Percentiles rank a stretch among this genome's conserved stretches.
Evolutionary conservation across 2,329 filamentous ascomycete species (phyloP).

Genomic region (Phaeoacremonium minimum): DNA sequence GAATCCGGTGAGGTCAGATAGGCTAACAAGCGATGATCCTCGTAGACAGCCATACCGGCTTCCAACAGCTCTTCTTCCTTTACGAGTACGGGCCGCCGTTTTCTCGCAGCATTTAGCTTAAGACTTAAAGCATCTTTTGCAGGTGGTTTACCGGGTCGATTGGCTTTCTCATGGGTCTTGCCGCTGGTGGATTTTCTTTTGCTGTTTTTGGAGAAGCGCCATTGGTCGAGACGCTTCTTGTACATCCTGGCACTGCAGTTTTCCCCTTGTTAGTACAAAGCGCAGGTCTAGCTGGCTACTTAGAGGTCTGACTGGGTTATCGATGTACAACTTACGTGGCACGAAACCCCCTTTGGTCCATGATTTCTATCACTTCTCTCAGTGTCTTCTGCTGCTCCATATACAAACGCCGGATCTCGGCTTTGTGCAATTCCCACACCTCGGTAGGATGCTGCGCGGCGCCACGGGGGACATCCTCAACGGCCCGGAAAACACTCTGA

Average conservation of each 20-base stretch:
- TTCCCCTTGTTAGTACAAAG: background rate
- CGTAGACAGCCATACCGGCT: too few species aligned
- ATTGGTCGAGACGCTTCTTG: conserved; percentile 50
- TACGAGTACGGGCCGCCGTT: too few species aligned
- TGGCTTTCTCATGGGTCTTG: too few species aligned
- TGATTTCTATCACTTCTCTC: conserved; percentile 6
- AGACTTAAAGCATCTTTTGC: too few species aligned
- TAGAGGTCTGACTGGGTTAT: background rate
- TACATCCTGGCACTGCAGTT: conserved; percentile 51
- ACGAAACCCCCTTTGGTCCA: conserved; percentile 6
- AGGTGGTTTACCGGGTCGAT: too few species aligned
- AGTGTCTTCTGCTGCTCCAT: conserved; percentile 6
- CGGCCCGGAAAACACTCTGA: too few species aligned
- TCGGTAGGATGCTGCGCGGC: conserved; percentile 7
- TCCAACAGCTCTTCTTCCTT: too few species aligned
- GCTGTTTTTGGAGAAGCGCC: conserved; percentile 52
- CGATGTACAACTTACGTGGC: conserved; percentile 3
- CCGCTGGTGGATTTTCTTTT: too few species aligned
- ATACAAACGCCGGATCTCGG: conserved; percentile 4
- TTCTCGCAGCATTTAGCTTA: too few species aligned
- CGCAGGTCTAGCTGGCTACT: background rate
- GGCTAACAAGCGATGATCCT: too few species aligned
- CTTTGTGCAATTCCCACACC: conserved; percentile 6
- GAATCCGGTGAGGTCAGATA: background rate
- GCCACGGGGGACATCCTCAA: too few species aligned